Evolutionary conservation across 2,329 filamentous ascomycete species (phyloP), one percentile per base, ranked within the genome.

Genomic region (Nigrospora osmanthi): DNA sequence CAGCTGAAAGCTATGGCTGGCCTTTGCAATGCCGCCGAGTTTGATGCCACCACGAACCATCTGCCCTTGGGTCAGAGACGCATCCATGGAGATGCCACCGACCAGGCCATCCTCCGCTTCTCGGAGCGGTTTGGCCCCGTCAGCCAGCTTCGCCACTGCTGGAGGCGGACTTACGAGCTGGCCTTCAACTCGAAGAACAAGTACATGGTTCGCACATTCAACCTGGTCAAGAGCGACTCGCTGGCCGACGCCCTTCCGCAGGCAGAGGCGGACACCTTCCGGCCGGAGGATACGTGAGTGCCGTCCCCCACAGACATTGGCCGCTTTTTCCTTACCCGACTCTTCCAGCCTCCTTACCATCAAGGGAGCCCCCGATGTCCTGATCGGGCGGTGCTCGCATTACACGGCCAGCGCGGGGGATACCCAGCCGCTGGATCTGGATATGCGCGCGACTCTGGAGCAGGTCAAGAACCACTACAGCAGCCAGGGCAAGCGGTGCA

Each of bases 311-410:
- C 81, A 48, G 87, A 4, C 23, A 2, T 28, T 28, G 23, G 7
- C 23, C 23, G 15, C 34, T 35, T 14, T 35, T 35, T 9, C 33
- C 5, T 10, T 35, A 2, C 10, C 34, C 34, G 13, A 2, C 6
- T 28, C 11, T 12, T 61, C 13, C 62, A 61, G 37, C 71, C 69
- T 43, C 64, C 69, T 75, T 6, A 70, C 71, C 46, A 66, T 77
- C 52, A 78, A 78, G 58, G 74, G 74, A 31, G 74, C 74, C 1
- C 74, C 74, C 0, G 74, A 78, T 50, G 73, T 78, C 15, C 61
- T 78, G 0, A 50, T 69, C 6, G 52, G 58, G 0, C 57, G 58
- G 2, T 67, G 64, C 38, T 61, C 61, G 1, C 54, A 54, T 32
- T 68, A 61, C 50, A 66, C 63, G 61, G 64, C 64, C 0, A 47